A percentile compares a stretch with the other conserved stretches of the same genome.
Evolutionary conservation across 2,329 filamentous ascomycete genomes (phyloP).

Genomic region (Xylaria sp.): DNA sequence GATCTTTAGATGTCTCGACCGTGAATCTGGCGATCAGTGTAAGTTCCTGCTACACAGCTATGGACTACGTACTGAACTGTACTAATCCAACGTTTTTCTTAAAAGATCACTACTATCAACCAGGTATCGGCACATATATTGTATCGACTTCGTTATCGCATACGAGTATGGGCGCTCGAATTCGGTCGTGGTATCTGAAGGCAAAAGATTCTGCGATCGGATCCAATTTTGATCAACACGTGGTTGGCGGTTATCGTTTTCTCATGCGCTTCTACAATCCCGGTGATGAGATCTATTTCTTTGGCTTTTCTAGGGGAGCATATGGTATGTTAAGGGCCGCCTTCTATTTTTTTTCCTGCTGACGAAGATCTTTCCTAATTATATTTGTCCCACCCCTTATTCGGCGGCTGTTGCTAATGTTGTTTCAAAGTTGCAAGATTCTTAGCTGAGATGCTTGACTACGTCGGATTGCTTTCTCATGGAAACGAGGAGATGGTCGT

Average conservation of each 20-base stretch:
- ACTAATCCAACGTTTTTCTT: conserved; percentile 22
- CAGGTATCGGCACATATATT: conserved; percentile 79
- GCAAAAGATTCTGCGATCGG: conserved; percentile 84
- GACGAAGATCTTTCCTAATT: too few species aligned
- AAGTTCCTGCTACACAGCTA: conserved; percentile 39
- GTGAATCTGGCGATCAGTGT: conserved; percentile 70
- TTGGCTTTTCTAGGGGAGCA: conserved; percentile 78
- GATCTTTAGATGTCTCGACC: conserved; percentile 76
- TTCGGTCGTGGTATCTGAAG: conserved; percentile 75
- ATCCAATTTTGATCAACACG: conserved; percentile 83
- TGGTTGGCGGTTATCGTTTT: conserved; percentile 84
- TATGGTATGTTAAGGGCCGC: conserved; percentile 55
- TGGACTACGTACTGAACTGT: not conserved
- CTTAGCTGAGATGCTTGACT: conserved; percentile 85
- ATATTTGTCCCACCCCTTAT: not conserved
- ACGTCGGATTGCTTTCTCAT: conserved; percentile 80
- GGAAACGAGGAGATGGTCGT: conserved; percentile 87
- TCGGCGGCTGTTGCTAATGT: conserved; percentile 13
- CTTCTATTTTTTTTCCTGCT: not conserved
- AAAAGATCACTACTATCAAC: conserved; percentile 70
- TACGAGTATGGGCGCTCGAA: conserved; percentile 64
- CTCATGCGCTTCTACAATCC: conserved; percentile 78
- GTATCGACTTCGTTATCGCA: conserved; percentile 69
- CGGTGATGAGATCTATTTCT: conserved; percentile 75
- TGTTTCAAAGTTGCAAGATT: conserved; percentile 69